Base-by-base conservation (phyloP, 129 eudicot genomes). In the Dittrichia graveolens region DNA sequence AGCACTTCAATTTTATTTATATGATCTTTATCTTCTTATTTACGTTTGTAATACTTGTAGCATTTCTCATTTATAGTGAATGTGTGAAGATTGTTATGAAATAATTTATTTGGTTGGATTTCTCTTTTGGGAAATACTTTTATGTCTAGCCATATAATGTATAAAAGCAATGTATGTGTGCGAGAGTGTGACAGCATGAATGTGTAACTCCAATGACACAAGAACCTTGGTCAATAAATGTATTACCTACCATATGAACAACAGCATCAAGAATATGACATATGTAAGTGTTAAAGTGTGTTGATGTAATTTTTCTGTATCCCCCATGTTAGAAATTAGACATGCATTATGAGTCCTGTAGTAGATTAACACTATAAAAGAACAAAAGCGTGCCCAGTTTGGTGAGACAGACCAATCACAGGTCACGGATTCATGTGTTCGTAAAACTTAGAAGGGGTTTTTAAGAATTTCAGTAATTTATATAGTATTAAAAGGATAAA, bases 191-290 rank as follows among this genome's bases (percentile, higher is more conserved):
- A 46, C 12, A 12, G 71, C 42, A 38, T 61, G 31, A 38, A 0
- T n/a, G 19, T 12, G 13, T 13, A 37, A 60, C 65, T 12, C 38
- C 45, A 60, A 35, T 35, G 44, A 38, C 62, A 38, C 66, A 13
- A 37, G 43, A 61, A 61, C 40, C 67, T 61, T 39, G 67, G 47
- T 61, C 34, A 61, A 39, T 13, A 35, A 45, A 60, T n/a, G n/a
- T n/a, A n/a, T n/a, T 67, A 37, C 60, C 46, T 50, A 47, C 61
- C 5, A 8, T 40, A 14, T 68, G 10, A 24, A 39, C 48, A 39
- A 13, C 38, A 61, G 46, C 24, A 7, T 61, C 67, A 12, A 61
- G 3, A 38, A 61, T 37, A 46, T 61, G 48, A 11, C 67, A 39
- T 19, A 40, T 38, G 47, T 61, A 24, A 24, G 31, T 24, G 31